phyloP scores from a whole-genome alignment of 306 rosid genomes.

The Vigna nakashimae region DNA sequence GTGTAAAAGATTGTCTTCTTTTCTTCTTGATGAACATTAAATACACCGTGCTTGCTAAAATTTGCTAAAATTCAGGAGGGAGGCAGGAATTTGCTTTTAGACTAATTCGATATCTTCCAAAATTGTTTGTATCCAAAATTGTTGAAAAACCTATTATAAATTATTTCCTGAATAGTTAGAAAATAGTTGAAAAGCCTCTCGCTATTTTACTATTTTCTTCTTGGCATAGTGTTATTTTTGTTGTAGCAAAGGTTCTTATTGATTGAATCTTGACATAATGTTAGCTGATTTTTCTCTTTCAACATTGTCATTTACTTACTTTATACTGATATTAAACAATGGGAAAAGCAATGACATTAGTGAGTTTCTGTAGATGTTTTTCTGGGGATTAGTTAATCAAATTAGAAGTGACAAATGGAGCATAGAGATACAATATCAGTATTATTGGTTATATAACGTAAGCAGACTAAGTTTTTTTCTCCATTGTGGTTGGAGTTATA shows the following conservation, averaged over 20 bases:
- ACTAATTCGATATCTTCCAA: neutral
- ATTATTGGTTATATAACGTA: slow-evolving; percentile 31
- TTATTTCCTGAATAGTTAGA: neutral
- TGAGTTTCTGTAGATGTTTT: slow-evolving; percentile 10
- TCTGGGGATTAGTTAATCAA: slow-evolving; percentile 22
- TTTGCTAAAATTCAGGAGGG: neutral
- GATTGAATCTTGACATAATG: slow-evolving; percentile 25
- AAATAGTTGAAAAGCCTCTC: neutral
- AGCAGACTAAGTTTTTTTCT: slow-evolving; percentile 33
- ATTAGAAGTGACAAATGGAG: slow-evolving; percentile 5
- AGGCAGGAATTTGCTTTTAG: neutral
- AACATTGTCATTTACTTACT: neutral
- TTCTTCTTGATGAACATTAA: neutral
- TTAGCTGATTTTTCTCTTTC: neutral
- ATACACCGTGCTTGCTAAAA: neutral
- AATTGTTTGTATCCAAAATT: neutral
- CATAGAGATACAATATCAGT: slow-evolving; percentile 38
- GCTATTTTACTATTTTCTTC: slow-evolving; percentile 18
- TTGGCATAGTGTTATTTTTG: neutral
- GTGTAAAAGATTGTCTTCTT: neutral
- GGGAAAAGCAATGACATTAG: slow-evolving; percentile 16
- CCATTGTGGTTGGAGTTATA: slow-evolving; percentile 45
- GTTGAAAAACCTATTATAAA: neutral
- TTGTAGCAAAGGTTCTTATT: neutral
- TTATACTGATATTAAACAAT: neutral